Base-by-base conservation (phyloP, 257 asterid species). In the Knoxia roxburghii region DNA sequence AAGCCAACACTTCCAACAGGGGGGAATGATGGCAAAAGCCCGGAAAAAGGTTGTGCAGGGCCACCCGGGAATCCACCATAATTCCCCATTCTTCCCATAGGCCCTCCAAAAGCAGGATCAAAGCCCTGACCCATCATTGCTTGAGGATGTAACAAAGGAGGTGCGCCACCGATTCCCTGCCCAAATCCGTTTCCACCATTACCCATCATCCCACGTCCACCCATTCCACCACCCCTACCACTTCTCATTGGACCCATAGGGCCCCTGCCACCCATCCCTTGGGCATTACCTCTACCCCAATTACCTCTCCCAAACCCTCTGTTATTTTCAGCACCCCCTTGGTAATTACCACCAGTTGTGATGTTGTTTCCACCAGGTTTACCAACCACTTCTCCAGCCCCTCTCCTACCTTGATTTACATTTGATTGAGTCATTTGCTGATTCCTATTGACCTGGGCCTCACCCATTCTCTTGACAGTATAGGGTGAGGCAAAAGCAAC, bases 121-220 rank as follows among this genome's bases (percentile, higher is more conserved):
- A 85, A 90, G 46, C 97, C 97, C 64, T 88, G 99, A 4, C 90
- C 94, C 92, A 93, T 90, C 97, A 93, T 93, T 53, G 87, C 75
- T 66, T 90, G 97, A 73, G 86, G 97, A 79, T 82, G 96, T 87
- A 90, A 61, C 74, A 90, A 37, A 10, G 92, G 95, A 68, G 95
- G 96, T 27, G 88, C 79, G 39, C 78, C 85, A 39, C 96, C 90
- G 24, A 89, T 83, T 35, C 90, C 89, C 56, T 85, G 98, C 40
- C 92, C 96, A 77, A 84, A 86, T 59, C 89, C 97, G 68, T 78
- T 75, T 32, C 83, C 85, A 55, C 85, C 82, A 39, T 79, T 87
- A 27, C 94, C 96, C 66, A 81, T 64, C 68, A 77, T 50, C 37
- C 95, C 96, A 56, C 96, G 91, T 33, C 79, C 83, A 65, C 88